These are phyloP conservation scores for Capronia americana DNA, from an alignment of 2,329 filamentous ascomycete species.

Conservation along the genomic window DNA sequence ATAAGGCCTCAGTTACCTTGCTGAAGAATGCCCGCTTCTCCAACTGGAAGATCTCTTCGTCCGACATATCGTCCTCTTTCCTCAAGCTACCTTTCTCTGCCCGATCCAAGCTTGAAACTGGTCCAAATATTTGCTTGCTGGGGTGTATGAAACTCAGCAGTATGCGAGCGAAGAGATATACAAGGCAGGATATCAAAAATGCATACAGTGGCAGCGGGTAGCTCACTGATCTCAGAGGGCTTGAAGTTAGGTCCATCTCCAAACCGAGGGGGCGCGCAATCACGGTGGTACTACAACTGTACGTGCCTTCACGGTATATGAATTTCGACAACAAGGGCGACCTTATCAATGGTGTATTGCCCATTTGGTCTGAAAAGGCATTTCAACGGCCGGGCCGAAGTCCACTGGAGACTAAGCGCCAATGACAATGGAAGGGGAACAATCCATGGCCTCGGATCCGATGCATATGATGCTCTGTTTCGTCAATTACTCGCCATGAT, in stretches of 20 bases:
- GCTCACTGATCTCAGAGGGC: not conserved
- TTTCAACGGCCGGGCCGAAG: slow-evolving; percentile 1
- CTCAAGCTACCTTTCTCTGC: slow-evolving; percentile 32
- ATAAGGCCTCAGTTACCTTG: slow-evolving; percentile 48
- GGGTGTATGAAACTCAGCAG: slow-evolving; percentile 23
- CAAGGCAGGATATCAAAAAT: slow-evolving; percentile 26
- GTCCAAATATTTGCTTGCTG: not conserved
- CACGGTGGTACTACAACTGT: not conserved
- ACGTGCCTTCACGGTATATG: slow-evolving; percentile 13
- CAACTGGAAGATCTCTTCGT: slow-evolving; percentile 53
- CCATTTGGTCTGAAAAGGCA: slow-evolving; percentile 9
- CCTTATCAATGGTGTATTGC: slow-evolving; percentile 8
- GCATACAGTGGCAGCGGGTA: slow-evolving; percentile 25
- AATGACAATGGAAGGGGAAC: slow-evolving; percentile 2
- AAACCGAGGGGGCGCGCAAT: not conserved
- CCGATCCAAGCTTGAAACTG: slow-evolving; percentile 27
- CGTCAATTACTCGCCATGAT: slow-evolving; percentile 22
- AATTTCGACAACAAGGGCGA: slow-evolving; percentile 3
- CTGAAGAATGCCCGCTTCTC: slow-evolving; percentile 59
- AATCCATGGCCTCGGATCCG: slow-evolving; percentile 21
- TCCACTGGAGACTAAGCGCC: slow-evolving; percentile 5
- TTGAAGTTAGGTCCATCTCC: slow-evolving; percentile 11
- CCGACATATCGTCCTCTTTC: slow-evolving; percentile 23
- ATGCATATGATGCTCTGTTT: slow-evolving; percentile 12
- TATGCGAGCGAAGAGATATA: slow-evolving; percentile 25